Base-by-base conservation (phyloP, 1,284 basidiomycete genomes). In the Kwoniella shivajii region DNA sequence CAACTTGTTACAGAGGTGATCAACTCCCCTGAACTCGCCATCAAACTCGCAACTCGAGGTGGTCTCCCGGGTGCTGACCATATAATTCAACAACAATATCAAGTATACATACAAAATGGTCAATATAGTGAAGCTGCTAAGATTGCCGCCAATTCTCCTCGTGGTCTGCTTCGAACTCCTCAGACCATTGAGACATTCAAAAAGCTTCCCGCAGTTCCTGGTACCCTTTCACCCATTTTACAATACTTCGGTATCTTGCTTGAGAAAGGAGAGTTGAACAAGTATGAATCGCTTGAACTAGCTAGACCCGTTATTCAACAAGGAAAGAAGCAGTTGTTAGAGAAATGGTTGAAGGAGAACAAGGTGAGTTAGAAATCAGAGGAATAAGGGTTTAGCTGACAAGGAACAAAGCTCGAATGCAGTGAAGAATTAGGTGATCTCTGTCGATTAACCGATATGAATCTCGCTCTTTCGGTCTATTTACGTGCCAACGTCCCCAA, bases 341-440 rank as follows among this genome's bases (percentile, higher is more conserved):
- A 99, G 81, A 99, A 99, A 75, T 99, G 96, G 96, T 81, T 99
- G 65, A 99, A 99, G 81, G 96, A 99, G 83, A 97, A 97, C 82
- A 99, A 99, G 85, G 90, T 86, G 61, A 33, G 51, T 51, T 27
- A 7, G 22, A 4, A 13, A 16, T 7, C 6, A 11, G 16, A 4
- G n/a, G 20, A 34, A 9, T 38, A 4, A 20, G 29, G 41, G n/a
- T n/a, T 44, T 30, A 45, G n/a, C n/a, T 26, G 22, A 47, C 45
- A 45, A 2, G 3, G 2, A 18, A n/a, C 20, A 27, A 63, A 92
- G 90, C 88, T 99, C 63, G 95, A 96, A 61, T 99, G 96, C 82
- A 92, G 89, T 71, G 96, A 99, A 79, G 95, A 99, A 79, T 87
- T 99, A 18, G 96, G 96, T 59, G 96, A 99, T 77, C 90, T 99